Percentiles rank a stretch among this genome's conserved stretches.
These are phyloP conservation scores for Mychonastes homosphaera DNA, from an alignment of 139 green algal species.

Conservation along the genomic window DNA sequence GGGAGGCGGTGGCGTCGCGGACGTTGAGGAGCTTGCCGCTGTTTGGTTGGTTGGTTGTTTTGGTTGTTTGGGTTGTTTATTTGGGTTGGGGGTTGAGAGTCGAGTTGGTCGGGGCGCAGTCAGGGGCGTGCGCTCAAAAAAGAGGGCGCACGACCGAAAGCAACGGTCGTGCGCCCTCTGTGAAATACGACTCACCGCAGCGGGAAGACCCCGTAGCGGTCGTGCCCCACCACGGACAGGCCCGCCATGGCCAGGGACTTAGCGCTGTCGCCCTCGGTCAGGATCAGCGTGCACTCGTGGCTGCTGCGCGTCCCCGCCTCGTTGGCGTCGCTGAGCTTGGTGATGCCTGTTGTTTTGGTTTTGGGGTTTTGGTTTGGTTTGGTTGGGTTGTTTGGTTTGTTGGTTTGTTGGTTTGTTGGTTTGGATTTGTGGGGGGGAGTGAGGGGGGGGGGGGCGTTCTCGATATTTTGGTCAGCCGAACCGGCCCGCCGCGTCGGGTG, in stretches of 20 bases:
- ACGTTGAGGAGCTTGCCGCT: constrained; percentile 99
- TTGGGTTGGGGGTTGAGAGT: too few species aligned
- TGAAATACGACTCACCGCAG: constrained; percentile 50
- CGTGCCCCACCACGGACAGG: constrained; percentile 86
- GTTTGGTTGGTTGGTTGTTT: neutral
- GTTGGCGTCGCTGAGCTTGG: constrained; percentile 98
- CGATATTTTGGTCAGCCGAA: too few species aligned
- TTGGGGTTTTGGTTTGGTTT: neutral
- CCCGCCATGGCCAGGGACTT: constrained; percentile 93
- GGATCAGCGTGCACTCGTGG: constrained; percentile 94
- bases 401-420: neutral
- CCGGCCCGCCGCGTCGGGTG: too few species aligned
- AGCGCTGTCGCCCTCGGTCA: constrained; percentile 97
- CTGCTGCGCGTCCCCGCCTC: constrained; percentile 80
- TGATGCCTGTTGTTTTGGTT: constrained; percentile 56
- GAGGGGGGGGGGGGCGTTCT: neutral
- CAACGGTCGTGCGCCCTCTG: too few species aligned
- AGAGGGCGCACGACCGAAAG: too few species aligned
- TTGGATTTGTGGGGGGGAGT: neutral
- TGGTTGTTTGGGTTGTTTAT: too few species aligned
- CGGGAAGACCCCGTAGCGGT: constrained; percentile 96
- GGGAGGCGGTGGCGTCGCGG: constrained; percentile 73
- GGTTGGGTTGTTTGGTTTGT: neutral
- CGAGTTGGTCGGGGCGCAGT: too few species aligned
- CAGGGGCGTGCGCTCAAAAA: too few species aligned